Conservation (phyloP, 306 rosid species). For the Dicorynia guianensis region DNA sequence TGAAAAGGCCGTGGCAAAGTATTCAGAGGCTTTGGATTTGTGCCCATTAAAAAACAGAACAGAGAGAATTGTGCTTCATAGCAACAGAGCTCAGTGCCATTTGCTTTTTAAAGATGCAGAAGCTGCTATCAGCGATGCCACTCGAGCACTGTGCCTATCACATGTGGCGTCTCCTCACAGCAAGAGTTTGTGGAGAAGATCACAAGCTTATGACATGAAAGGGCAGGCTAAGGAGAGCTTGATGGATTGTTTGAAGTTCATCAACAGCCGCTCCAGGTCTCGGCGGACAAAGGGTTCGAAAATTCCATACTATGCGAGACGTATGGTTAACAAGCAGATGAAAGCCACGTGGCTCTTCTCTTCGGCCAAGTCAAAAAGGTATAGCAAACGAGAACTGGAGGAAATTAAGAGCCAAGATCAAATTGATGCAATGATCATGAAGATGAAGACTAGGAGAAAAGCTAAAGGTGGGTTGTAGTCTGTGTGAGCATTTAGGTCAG, state of each 20-base stretch:
- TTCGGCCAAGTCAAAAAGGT: conserved; percentile 35
- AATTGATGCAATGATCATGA: conserved; percentile 21
- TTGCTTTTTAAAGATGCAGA: conserved; percentile 58
- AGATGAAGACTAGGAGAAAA: conserved; percentile 37
- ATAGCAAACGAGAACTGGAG: background rate
- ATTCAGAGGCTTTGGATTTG: conserved; percentile 62
- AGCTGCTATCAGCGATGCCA: conserved; percentile 65
- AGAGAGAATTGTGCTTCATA: conserved; percentile 69
- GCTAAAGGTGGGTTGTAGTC: conserved; percentile 24
- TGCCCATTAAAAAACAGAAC: conserved; percentile 52
- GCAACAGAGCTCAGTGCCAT: conserved; percentile 80
- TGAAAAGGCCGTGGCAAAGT: conserved; percentile 59
- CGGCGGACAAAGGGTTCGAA: conserved; percentile 34
- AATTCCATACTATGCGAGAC: conserved; percentile 61
- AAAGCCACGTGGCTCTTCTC: conserved; percentile 63
- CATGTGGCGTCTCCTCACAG: conserved; percentile 51
- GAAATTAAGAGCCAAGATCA: conserved; percentile 26
- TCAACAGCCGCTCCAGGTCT: conserved; percentile 37
- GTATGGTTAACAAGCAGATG: conserved; percentile 67
- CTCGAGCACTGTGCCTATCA: conserved; percentile 70
- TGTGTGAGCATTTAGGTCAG: background rate
- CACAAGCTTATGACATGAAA: conserved; percentile 76
- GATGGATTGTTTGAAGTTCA: conserved; percentile 66
- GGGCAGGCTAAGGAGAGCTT: conserved; percentile 71
- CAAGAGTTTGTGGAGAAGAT: conserved; percentile 82